A percentile compares a stretch with the other conserved stretches of the same genome.
phyloP scores from a whole-genome alignment of 108 stramenopile species.

The Parietichytrium sp. region DNA sequence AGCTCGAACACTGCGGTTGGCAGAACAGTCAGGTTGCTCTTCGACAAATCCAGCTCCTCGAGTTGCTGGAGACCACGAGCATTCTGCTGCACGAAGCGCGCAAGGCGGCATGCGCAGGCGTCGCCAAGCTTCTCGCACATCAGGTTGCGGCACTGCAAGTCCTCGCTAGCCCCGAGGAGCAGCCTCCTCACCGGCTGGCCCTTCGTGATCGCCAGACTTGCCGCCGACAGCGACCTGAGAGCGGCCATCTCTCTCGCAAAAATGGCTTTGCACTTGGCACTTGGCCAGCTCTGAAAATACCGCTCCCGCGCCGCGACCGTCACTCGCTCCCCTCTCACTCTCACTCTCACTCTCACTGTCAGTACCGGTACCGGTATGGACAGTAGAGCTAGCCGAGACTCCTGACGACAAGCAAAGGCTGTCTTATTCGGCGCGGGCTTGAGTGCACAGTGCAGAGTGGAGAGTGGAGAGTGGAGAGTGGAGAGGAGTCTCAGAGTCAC shows the following conservation, averaged over 20 bases:
- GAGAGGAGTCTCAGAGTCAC: no score
- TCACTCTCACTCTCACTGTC: no score
- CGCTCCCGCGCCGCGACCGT: no score
- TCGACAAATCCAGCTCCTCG: constrained; percentile 48
- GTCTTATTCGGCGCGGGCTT: no score
- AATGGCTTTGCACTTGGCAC: no score
- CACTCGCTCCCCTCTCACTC: no score
- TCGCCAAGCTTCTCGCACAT: constrained; percentile 59
- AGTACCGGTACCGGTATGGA: no score
- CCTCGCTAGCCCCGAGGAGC: constrained; percentile 49
- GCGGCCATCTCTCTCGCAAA: constrained; percentile 14
- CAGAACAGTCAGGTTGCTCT: constrained; percentile 42
- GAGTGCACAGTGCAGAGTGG: no score
- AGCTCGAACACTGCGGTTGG: constrained; percentile 53
- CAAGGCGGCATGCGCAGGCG: constrained; percentile 52
- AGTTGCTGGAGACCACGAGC: background rate
- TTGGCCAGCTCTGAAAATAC: no score
- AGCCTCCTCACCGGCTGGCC: constrained; percentile 23
- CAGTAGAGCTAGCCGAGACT: no score
- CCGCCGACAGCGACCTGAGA: background rate
- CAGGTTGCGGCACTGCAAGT: constrained; percentile 53
- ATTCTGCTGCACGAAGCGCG: constrained; percentile 46
- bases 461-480: no score
- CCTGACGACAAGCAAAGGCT: no score
- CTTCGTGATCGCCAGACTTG: background rate